phyloP scores from a whole-genome alignment of 495 filamentous ascomycete genomes.

The Penicillium nucicola region DNA sequence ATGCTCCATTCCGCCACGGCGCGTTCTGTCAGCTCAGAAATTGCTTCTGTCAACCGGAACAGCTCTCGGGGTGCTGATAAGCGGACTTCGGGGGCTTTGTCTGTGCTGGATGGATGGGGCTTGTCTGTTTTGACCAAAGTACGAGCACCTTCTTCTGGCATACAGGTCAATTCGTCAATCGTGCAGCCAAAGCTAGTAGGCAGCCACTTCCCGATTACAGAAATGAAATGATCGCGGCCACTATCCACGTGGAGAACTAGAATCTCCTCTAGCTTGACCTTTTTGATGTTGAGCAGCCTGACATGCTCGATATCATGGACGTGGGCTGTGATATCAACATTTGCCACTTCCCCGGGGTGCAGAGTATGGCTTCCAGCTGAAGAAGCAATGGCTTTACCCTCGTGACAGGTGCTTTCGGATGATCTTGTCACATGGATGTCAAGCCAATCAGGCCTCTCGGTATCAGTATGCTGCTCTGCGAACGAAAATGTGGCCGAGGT shows the following conservation, averaged over 20 bases:
- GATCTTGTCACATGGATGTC: conserved; percentile 56
- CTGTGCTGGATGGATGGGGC: conserved; percentile 15
- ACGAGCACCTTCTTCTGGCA: conserved; percentile 73
- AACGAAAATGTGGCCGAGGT: conserved; percentile 74
- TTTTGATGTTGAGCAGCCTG: conserved; percentile 66
- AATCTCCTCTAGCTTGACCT: conserved; percentile 71
- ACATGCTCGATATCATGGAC: conserved; percentile 63
- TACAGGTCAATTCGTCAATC: conserved; percentile 75
- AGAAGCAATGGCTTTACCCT: conserved; percentile 25
- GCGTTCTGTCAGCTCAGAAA: conserved; percentile 72
- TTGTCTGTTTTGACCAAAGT: conserved; percentile 35
- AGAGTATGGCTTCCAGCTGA: conserved; percentile 53
- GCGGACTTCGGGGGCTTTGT: conserved; percentile 49
- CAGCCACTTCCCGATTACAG: conserved; percentile 72
- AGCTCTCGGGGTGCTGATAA: conserved; percentile 79
- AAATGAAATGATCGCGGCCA: conserved; percentile 89
- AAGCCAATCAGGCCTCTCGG: conserved; percentile 61
- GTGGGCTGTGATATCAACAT: conserved; percentile 60
- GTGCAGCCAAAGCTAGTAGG: conserved; percentile 81
- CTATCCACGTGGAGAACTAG: conserved; percentile 81
- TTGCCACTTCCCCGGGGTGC: conserved; percentile 77
- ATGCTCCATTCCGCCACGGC: conserved; percentile 81
- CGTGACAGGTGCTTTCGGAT: conserved; percentile 27
- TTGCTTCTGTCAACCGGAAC: conserved; percentile 79
- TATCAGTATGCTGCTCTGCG: conserved; percentile 59